Evolutionary conservation across 2,329 filamentous ascomycete species (phyloP).

Genomic region (Didymella arachidicola): DNA sequence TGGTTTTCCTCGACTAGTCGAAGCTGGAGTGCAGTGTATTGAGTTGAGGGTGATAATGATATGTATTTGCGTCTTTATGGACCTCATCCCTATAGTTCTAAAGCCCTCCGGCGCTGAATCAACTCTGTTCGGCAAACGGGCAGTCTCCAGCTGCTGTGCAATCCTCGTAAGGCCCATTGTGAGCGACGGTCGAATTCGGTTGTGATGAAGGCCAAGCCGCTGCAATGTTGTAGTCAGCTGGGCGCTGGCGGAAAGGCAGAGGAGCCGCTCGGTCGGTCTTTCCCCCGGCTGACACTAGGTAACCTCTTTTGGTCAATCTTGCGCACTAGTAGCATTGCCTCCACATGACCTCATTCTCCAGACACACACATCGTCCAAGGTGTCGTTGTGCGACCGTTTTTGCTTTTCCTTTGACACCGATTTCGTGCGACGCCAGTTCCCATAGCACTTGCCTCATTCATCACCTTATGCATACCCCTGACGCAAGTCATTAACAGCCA

Average conservation of each 20-base stretch:
- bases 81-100: slow-evolving; percentile 3
- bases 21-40: neutral
- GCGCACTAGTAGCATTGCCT: slow-evolving; percentile 1
- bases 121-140: slow-evolving; percentile 2
- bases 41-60: neutral
- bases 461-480: slow-evolving; percentile 3
- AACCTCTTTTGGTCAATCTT: neutral
- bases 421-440: slow-evolving; percentile 10
- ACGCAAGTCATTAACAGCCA: slow-evolving; percentile 5
- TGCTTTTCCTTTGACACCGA: slow-evolving; percentile 5
- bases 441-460: neutral
- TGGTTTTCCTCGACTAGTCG: neutral
- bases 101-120: neutral
- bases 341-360: neutral
- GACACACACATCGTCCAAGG: neutral
- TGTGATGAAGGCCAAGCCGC: slow-evolving; percentile 1
- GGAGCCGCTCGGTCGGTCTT: slow-evolving; percentile 6
- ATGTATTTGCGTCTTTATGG: neutral
- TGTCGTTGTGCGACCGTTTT: slow-evolving; percentile 2
- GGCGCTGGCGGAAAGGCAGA: neutral
- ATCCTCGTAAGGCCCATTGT: neutral
- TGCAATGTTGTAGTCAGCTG: slow-evolving; percentile 1
- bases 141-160: neutral
- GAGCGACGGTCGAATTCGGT: slow-evolving; percentile 1
- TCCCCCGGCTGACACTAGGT: slow-evolving; percentile 12